Percentiles rank a stretch among this genome's conserved stretches.
Evolutionary conservation across 768 basidiomycete species (phyloP).

Genomic region (Dacryopinax primogenitus): DNA sequence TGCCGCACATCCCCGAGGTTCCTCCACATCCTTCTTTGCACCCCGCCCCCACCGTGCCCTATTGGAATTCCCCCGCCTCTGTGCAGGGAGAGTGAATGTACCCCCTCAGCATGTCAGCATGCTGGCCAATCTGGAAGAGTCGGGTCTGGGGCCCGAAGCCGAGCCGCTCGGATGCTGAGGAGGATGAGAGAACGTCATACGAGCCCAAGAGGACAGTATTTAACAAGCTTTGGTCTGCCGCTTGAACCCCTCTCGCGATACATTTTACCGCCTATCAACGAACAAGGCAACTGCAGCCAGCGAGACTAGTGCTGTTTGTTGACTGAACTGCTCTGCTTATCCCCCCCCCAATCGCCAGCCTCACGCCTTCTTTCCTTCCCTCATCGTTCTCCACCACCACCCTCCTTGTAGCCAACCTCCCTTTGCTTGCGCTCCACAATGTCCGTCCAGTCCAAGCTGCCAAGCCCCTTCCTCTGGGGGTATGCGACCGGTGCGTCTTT

Average conservation of each 20-base stretch:
- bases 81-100: too few relatives aligned
- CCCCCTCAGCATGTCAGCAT: too few relatives aligned
- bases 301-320: not conserved
- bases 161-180: not conserved
- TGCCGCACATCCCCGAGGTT: constrained; percentile 4
- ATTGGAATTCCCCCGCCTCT: too few relatives aligned
- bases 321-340: not conserved
- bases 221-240: not conserved
- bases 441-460: constrained; percentile 29
- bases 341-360: not conserved
- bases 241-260: not conserved
- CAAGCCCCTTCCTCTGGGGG: constrained; percentile 54
- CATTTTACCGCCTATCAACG: not conserved
- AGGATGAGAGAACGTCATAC: not conserved
- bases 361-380: not conserved
- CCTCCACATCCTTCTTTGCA: too few relatives aligned
- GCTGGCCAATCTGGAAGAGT: too few relatives aligned
- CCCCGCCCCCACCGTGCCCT: too few relatives aligned
- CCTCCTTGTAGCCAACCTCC: not conserved
- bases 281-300: not conserved
- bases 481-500: constrained; percentile 48
- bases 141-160: too few relatives aligned
- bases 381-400: not conserved
- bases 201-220: not conserved
- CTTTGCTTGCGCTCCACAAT: not conserved